Percentiles rank a stretch among this genome's conserved stretches.
Conservation (phyloP, 805 yeast genomes). For the Monosporozyma aerobia region DNA sequence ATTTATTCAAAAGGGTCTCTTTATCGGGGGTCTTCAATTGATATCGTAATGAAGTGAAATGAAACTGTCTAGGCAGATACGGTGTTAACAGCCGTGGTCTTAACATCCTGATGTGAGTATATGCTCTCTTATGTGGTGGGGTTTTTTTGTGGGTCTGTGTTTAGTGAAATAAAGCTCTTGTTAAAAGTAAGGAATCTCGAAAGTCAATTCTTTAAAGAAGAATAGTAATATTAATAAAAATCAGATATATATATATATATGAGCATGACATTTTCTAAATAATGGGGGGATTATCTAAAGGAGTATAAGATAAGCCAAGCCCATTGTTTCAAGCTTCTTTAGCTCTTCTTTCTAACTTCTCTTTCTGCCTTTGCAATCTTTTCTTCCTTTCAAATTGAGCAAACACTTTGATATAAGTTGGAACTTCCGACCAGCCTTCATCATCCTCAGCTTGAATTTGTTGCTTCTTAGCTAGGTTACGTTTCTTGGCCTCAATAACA, state of each 20-base stretch:
- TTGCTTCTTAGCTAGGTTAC: constrained; percentile 9
- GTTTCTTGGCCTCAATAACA: constrained; percentile 26
- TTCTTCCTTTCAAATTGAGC: constrained; percentile 71
- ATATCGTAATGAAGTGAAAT: neutral
- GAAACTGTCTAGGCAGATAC: neutral
- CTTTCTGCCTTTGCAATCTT: constrained; percentile 30
- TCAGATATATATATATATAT: neutral
- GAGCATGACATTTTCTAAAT: neutral
- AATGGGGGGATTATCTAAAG: neutral
- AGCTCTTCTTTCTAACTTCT: constrained; percentile 1
- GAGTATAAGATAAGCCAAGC: neutral
- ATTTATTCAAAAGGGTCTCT: neutral
- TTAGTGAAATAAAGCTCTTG: neutral
- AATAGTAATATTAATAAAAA: neutral
- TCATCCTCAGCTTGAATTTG: constrained; percentile 24
- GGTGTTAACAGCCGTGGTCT: neutral
- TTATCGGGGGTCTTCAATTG: neutral
- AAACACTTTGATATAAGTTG: constrained; percentile 69
- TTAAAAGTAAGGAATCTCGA: neutral
- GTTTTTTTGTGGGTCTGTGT: neutral
- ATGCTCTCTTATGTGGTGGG: neutral
- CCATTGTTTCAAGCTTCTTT: neutral
- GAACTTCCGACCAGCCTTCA: constrained; percentile 51
- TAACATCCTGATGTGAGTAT: neutral
- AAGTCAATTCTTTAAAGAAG: neutral